These are phyloP conservation scores for Camillea tinctor DNA, from an alignment of 2,329 filamentous ascomycete genomes.

Conservation along the genomic window DNA sequence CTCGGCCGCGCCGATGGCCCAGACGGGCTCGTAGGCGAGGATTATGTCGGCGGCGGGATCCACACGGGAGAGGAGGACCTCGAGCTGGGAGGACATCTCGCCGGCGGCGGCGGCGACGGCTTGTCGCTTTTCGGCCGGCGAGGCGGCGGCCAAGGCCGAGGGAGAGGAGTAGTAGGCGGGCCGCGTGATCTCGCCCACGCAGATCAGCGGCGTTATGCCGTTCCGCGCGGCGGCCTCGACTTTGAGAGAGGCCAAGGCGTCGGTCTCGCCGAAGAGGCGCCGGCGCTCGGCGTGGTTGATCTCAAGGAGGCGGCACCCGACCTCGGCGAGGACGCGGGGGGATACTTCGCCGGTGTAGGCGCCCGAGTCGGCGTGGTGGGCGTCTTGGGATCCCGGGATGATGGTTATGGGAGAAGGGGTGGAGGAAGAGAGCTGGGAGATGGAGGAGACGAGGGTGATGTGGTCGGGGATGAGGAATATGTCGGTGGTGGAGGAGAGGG, in stretches of 20 bases:
- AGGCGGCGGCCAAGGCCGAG: constrained; percentile 41
- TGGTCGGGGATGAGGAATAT: constrained; percentile 79
- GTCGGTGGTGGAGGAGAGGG: constrained; percentile 27
- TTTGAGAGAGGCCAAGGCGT: constrained; percentile 65
- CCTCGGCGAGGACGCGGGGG: constrained; percentile 62
- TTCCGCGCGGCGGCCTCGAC: constrained; percentile 66
- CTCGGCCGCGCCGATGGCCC: constrained; percentile 76
- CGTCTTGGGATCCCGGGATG: constrained; percentile 73
- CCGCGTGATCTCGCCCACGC: constrained; percentile 68
- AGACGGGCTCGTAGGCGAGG: constrained; percentile 84
- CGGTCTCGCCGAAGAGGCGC: constrained; percentile 71
- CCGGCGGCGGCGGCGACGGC: constrained; percentile 58
- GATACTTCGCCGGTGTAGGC: constrained; percentile 79
- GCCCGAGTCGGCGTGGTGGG: constrained; percentile 66
- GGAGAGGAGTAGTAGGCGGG: constrained; percentile 9
- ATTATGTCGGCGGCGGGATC: constrained; percentile 60
- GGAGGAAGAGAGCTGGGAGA: constrained; percentile 45
- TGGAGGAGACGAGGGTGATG: constrained; percentile 59
- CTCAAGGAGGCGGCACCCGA: constrained; percentile 72
- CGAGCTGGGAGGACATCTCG: constrained; percentile 67
- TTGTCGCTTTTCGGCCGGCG: constrained; percentile 30
- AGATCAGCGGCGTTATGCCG: constrained; percentile 74
- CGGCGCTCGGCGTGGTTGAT: constrained; percentile 80
- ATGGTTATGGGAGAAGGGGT: constrained; percentile 47
- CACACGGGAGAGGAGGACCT: constrained; percentile 55